Percentiles rank a stretch among this genome's conserved stretches.
These are phyloP conservation scores for Poterioochromonas sp. DNA, from an alignment of 352 stramenopile species.

Conservation along the genomic window DNA sequence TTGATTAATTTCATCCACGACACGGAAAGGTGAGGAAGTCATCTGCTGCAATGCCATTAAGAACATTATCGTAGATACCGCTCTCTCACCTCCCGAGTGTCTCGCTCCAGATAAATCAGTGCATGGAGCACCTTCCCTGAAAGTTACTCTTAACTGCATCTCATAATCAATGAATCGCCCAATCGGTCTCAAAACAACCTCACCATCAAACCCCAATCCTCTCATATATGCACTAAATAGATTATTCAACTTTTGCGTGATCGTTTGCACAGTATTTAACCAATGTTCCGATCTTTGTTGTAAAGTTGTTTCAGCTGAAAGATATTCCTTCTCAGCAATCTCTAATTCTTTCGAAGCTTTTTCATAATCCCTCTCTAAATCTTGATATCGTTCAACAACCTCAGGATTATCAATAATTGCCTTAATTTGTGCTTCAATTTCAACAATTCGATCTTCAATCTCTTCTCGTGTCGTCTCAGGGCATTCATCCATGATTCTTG, in stretches of 20 bases:
- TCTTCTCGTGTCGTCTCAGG: neutral
- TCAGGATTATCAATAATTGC: constrained; percentile 51
- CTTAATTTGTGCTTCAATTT: constrained; percentile 8
- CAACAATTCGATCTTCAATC: neutral
- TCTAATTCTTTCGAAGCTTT: constrained; percentile 48
- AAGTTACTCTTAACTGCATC: constrained; percentile 67
- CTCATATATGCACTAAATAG: constrained; percentile 51
- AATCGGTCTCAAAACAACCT: constrained; percentile 49
- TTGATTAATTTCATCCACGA: constrained; percentile 84
- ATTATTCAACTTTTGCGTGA: constrained; percentile 48
- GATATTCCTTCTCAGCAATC: constrained; percentile 45
- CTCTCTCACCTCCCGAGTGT: constrained; percentile 71
- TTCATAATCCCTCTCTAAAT: constrained; percentile 49
- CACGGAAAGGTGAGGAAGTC: constrained; percentile 66
- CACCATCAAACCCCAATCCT: constrained; percentile 37
- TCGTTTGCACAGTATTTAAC: constrained; percentile 44
- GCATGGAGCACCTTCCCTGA: constrained; percentile 55
- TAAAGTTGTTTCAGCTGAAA: constrained; percentile 46
- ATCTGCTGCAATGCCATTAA: constrained; percentile 74
- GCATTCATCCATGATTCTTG: neutral
- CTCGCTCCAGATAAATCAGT: constrained; percentile 58
- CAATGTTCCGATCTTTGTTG: constrained; percentile 44
- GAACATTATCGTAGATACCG: constrained; percentile 76
- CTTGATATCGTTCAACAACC: constrained; percentile 51
- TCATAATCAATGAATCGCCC: constrained; percentile 49